A percentile compares a stretch with the other conserved stretches of the same genome.
Evolutionary conservation across 139 green algal genomes (phyloP).

Genomic region (Trebouxia sp.): DNA sequence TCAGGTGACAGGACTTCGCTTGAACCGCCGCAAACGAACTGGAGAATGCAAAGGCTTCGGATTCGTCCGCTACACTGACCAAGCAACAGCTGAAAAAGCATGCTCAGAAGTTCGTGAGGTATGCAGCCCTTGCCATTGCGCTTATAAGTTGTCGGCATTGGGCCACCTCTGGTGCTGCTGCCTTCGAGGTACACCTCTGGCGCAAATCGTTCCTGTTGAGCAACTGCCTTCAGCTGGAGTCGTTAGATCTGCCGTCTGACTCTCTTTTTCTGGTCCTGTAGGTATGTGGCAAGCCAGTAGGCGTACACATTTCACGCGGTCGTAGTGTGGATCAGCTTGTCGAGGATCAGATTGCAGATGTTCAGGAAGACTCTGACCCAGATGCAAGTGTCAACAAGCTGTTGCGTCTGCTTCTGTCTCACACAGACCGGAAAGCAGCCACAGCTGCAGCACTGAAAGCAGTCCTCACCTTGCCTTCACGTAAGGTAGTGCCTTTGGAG

Average conservation of each 20-base stretch:
- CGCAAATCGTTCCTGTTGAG: too few relatives aligned
- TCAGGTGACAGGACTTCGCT: neutral
- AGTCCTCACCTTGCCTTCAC: neutral
- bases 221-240: too few relatives aligned
- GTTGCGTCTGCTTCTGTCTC: slow-evolving; percentile 20
- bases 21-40: slow-evolving; percentile 11
- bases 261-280: neutral
- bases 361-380: slow-evolving; percentile 28
- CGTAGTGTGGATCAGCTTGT: slow-evolving; percentile 3
- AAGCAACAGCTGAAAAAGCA: slow-evolving; percentile 14
- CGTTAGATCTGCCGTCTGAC: neutral
- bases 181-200: too few relatives aligned
- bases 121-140: too few relatives aligned
- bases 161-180: too few relatives aligned
- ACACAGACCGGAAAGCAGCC: slow-evolving; percentile 20
- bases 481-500: slow-evolving; percentile 19
- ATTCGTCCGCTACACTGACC: slow-evolving; percentile 20
- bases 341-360: neutral
- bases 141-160: too few relatives aligned
- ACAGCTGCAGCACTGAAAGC: slow-evolving; percentile 26
- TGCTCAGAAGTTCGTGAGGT: slow-evolving; percentile 28
- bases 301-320: slow-evolving; percentile 14
- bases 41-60: slow-evolving; percentile 30
- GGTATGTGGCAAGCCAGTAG: slow-evolving; percentile 28
- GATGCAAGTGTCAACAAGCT: slow-evolving; percentile 34